Base-by-base conservation (phyloP, 1,139 yeast genomes). In the Citeromyces hawaiiensis region DNA sequence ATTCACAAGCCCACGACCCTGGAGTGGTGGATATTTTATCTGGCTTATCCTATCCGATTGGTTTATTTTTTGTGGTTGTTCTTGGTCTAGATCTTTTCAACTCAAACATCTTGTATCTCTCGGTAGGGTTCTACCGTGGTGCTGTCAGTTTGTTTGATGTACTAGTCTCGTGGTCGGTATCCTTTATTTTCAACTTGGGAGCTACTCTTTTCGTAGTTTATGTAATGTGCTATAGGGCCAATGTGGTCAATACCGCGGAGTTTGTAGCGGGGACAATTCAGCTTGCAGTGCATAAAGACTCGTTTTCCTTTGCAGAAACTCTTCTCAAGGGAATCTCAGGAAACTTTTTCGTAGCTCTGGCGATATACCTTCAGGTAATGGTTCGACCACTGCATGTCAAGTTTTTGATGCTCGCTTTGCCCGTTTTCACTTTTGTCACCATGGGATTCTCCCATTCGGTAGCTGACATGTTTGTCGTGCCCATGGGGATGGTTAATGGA, bases 311-410 rank as follows among this genome's bases (percentile, higher is more conserved):
- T 52, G 68, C 71, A 39, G 65, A 80, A 48, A 77, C 79, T 1
- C 63, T 82, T 38, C 44, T 82, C 14, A 77, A 72, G 50, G 85
- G 74, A 1, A 68, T 79, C 31, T 86, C 82, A 0, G 88, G 91
- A 29, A 83, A 83, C 53, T 82, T 82, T 51, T 79, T 66, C 50
- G 93, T 83, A 18, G 73, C 79, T 39, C 57, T 83, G 38, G 93
- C 87, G 0, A 76, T 82, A 8, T 83, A 81, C 55, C 57, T 83
- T 40, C 93, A 83, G 52, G 60, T 83, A 31, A 71, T 82, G 76
- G 82, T 81, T 7, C 81, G 79, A 50, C 93, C 94, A 0, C 50
- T 78, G n/a, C 93, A 83, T 52, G 93, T 83, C 34, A 81, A 81
- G 50, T 66, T 79, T 37, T 36, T 80, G n/a, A 58, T 79, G 62